These are phyloP conservation scores for Botryotinia globosa DNA, from an alignment of 2,329 filamentous ascomycete species.

Conservation along the genomic window DNA sequence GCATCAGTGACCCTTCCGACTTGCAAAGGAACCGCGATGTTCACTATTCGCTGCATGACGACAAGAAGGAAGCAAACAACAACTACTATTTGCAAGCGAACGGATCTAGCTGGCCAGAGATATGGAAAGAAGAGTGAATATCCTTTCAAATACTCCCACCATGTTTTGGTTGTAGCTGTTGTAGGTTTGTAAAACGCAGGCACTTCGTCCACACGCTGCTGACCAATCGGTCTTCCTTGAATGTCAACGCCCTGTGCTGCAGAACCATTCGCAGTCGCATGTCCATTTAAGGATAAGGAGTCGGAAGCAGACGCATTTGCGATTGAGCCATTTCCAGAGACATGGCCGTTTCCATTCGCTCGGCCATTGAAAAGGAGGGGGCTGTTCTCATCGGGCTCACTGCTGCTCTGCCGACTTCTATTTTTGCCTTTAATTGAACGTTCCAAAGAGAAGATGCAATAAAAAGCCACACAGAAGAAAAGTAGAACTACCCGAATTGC, in stretches of 20 bases:
- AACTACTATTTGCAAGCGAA: slow-evolving; percentile 72
- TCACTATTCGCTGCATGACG: slow-evolving; percentile 76
- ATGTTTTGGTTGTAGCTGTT: slow-evolving; percentile 80
- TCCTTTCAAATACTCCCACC: slow-evolving; percentile 93
- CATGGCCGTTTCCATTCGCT: slow-evolving; percentile 36
- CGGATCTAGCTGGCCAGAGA: slow-evolving; percentile 85
- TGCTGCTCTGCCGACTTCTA: slow-evolving; percentile 16
- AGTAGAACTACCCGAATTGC: slow-evolving; percentile 67
- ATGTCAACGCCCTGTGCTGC: slow-evolving; percentile 47
- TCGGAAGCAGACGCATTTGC: slow-evolving; percentile 24
- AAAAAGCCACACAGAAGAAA: slow-evolving; percentile 52
- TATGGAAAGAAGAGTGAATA: slow-evolving; percentile 96
- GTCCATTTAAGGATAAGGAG: slow-evolving; percentile 33
- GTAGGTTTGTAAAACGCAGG: slow-evolving; percentile 86
- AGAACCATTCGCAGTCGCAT: slow-evolving; percentile 24
- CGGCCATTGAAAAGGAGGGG: slow-evolving; percentile 55
- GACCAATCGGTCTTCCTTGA: slow-evolving; percentile 42
- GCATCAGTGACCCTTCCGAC: slow-evolving; percentile 76
- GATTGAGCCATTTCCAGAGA: slow-evolving; percentile 43
- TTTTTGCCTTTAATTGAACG: slow-evolving; percentile 29
- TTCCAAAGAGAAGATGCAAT: slow-evolving; percentile 50
- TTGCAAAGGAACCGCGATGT: slow-evolving; percentile 80
- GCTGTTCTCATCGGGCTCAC: slow-evolving; percentile 52
- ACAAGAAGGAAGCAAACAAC: slow-evolving; percentile 79
- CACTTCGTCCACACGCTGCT: slow-evolving; percentile 53